Conservation (phyloP, 2,329 filamentous ascomycete genomes). For the Aspergillus udagawae region DNA sequence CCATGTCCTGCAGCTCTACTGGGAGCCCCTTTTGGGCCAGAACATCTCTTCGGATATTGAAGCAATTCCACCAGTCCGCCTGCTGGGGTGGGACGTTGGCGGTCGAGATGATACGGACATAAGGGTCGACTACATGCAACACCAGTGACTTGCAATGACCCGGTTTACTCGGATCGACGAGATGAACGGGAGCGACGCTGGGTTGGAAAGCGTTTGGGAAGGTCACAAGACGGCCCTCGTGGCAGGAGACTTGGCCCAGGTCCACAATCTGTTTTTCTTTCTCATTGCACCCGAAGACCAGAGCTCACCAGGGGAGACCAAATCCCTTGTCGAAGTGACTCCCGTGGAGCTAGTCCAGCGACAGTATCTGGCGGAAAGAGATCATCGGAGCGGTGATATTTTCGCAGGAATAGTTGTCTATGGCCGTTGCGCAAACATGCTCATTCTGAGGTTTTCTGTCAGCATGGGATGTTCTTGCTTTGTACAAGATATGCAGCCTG, state of each 20-base stretch:
- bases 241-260: conserved; percentile 6
- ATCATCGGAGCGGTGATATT: conserved; percentile 57
- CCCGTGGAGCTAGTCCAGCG: neutral
- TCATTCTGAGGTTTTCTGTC: conserved; percentile 47
- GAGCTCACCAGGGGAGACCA: neutral
- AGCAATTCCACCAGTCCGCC: neutral
- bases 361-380: conserved; percentile 44
- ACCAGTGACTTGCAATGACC: neutral
- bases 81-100: neutral
- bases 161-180: neutral
- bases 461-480: neutral
- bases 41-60: neutral
- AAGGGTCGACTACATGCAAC: conserved; percentile 2
- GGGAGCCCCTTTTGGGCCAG: neutral
- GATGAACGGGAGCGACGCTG: neutral
- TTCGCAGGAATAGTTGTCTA: conserved; percentile 62
- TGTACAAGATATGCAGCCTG: neutral
- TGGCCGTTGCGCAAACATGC: conserved; percentile 58
- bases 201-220: conserved; percentile 5
- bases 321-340: neutral
- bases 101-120: neutral
- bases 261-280: conserved; percentile 2
- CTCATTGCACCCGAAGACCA: neutral
- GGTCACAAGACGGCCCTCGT: conserved; percentile 4
- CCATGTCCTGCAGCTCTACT: neutral